These are phyloP conservation scores for Hypocreales sp. DNA, from an alignment of 2,329 filamentous ascomycete species.

Conservation along the genomic window DNA sequence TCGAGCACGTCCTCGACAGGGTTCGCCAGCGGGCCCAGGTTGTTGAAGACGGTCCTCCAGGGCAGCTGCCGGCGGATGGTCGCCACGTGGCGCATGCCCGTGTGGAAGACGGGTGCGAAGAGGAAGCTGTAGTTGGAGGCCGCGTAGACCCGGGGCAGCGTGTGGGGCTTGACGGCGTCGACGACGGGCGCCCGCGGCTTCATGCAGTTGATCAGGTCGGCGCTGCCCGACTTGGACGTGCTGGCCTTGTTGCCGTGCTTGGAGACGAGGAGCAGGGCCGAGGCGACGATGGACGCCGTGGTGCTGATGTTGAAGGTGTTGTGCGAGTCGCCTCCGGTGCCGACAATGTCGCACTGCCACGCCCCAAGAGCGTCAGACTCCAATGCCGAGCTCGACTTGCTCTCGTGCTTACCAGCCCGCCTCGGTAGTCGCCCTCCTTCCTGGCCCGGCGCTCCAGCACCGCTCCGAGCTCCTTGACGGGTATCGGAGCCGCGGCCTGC, in stretches of 20 bases:
- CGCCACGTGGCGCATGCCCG: conserved; percentile 81
- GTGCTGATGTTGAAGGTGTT: conserved; percentile 98
- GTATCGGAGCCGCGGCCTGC: conserved; percentile 57
- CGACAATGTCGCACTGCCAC: conserved; percentile 72
- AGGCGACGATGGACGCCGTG: conserved; percentile 82
- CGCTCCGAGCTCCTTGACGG: conserved; percentile 42
- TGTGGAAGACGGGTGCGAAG: conserved; percentile 92
- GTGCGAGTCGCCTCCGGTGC: conserved; percentile 90
- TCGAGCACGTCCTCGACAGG: conserved; percentile 75
- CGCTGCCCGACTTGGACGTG: conserved; percentile 89
- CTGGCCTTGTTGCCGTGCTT: conserved; percentile 96
- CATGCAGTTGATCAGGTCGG: conserved; percentile 73
- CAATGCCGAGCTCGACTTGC: background rate
- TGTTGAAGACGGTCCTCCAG: conserved; percentile 94
- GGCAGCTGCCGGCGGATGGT: conserved; percentile 76
- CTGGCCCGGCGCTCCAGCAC: conserved; percentile 45
- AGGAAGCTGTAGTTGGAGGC: conserved; percentile 86
- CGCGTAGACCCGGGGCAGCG: conserved; percentile 58
- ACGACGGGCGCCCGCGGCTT: conserved; percentile 59
- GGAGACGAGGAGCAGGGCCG: conserved; percentile 67
- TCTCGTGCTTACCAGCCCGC: conserved; percentile 57
- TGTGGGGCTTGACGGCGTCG: conserved; percentile 54
- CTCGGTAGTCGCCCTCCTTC: conserved; percentile 59
- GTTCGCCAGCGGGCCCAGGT: conserved; percentile 84
- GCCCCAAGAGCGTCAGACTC: background rate